Evolutionary conservation across 345 rosid genomes (phyloP).

Genomic region (Lepidium aucheri): DNA sequence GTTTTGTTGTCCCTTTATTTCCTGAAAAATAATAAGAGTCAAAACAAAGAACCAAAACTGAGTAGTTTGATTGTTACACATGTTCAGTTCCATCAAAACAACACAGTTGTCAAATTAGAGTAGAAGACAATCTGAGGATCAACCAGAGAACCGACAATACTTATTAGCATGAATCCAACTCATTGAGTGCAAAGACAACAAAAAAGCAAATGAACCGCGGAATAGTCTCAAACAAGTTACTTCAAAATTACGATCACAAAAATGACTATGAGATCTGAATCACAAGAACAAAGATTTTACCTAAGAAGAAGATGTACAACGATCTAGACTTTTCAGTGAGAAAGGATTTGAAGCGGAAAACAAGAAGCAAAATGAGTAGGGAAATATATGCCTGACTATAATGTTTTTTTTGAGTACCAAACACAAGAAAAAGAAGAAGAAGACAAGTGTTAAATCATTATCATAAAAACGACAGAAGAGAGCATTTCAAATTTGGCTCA

Average conservation of each 20-base stretch:
- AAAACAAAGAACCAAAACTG: not conserved
- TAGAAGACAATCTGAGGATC: no score
- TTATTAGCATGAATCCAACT: no score
- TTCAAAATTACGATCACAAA: not conserved
- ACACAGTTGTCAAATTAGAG: not conserved
- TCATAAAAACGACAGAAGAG: no score
- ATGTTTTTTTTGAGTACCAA: no score
- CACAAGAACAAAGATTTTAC: not conserved
- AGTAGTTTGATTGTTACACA: no score
- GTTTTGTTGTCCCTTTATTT: no score
- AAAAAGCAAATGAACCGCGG: slow-evolving; percentile 1
- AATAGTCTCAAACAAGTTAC: not conserved
- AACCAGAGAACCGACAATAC: not conserved
- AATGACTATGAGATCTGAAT: slow-evolving; percentile 1
- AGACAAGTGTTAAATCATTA: no score
- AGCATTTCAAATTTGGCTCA: no score
- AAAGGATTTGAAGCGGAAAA: not conserved
- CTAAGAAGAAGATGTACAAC: not conserved
- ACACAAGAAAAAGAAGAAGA: no score
- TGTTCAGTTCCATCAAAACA: not conserved
- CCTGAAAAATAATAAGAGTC: not conserved
- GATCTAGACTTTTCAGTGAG: not conserved
- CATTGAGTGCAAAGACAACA: not conserved
- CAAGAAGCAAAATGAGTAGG: not conserved
- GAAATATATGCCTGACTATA: no score